phyloP scores from a whole-genome alignment of 1,139 yeast genomes.

The Saccharomyces hybrid region DNA sequence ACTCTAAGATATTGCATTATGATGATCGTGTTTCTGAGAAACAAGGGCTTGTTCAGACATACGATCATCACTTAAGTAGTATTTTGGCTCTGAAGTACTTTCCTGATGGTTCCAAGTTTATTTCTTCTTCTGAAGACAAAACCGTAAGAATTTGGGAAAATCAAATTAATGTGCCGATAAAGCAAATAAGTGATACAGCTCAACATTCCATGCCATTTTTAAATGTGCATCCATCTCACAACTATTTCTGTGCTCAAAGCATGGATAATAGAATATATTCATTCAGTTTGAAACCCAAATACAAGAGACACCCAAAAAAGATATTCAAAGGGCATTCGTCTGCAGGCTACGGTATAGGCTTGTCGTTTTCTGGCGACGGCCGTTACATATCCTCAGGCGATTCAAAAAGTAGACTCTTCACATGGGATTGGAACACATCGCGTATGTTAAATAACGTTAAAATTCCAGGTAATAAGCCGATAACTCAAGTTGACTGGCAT shows the following conservation, averaged over 20 bases:
- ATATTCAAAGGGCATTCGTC: slow-evolving; percentile 63
- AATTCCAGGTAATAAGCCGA: slow-evolving; percentile 43
- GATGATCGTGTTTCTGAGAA: slow-evolving; percentile 39
- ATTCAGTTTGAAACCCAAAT: slow-evolving; percentile 57
- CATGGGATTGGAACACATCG: slow-evolving; percentile 85
- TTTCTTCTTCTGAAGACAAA: slow-evolving; percentile 80
- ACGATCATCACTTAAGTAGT: slow-evolving; percentile 76
- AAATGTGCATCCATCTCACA: slow-evolving; percentile 48
- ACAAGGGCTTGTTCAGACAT: slow-evolving; percentile 49
- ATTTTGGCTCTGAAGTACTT: slow-evolving; percentile 58
- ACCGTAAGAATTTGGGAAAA: slow-evolving; percentile 82
- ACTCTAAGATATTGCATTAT: slow-evolving; percentile 64
- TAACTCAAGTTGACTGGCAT: slow-evolving; percentile 57
- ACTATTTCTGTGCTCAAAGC: slow-evolving; percentile 67
- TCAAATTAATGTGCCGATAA: slow-evolving; percentile 74
- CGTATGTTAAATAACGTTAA: slow-evolving; percentile 47
- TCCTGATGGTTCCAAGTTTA: slow-evolving; percentile 49
- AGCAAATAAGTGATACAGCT: slow-evolving; percentile 71
- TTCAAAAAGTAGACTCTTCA: slow-evolving; percentile 51
- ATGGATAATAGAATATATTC: slow-evolving; percentile 71
- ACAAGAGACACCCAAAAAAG: slow-evolving; percentile 53
- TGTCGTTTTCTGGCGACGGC: slow-evolving; percentile 76
- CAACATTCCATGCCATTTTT: slow-evolving; percentile 75
- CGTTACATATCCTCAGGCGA: slow-evolving; percentile 71
- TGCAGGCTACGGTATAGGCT: slow-evolving; percentile 67